Percentiles rank a stretch among this genome's conserved stretches.
Conservation (phyloP, 2,329 filamentous ascomycete genomes). For the Helicocarpus griseus region DNA sequence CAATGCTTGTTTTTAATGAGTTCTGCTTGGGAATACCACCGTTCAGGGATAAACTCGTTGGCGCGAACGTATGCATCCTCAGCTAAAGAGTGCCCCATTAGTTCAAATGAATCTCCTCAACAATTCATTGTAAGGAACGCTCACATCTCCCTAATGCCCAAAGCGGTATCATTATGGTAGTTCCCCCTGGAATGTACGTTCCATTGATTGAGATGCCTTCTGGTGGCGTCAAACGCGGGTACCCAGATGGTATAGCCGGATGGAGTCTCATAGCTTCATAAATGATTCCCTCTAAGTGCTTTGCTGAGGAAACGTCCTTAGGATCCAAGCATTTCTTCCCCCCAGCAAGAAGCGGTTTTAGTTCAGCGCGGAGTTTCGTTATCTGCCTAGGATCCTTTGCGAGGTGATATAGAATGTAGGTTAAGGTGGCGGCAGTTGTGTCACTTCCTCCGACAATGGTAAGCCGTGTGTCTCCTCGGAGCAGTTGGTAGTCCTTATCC, state of each 20-base stretch:
- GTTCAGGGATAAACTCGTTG: constrained; percentile 24
- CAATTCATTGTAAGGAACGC: constrained; percentile 7
- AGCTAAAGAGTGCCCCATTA: constrained; percentile 9
- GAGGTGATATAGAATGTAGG: not conserved
- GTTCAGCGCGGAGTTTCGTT: not conserved
- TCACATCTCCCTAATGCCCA: constrained; percentile 19
- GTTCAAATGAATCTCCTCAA: too few relatives aligned
- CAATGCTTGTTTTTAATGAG: constrained; percentile 25
- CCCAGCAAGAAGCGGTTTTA: not conserved
- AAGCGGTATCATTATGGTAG: constrained; percentile 16
- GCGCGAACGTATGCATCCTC: constrained; percentile 20
- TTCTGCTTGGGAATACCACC: constrained; percentile 27
- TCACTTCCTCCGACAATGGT: not conserved
- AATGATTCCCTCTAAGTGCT: constrained; percentile 18
- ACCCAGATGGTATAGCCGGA: constrained; percentile 29
- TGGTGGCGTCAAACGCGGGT: constrained; percentile 29
- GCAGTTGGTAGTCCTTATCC: not conserved
- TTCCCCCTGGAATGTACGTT: constrained; percentile 14
- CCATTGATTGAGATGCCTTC: constrained; percentile 15
- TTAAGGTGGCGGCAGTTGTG: not conserved
- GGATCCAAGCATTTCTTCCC: not conserved
- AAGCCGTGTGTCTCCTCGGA: not conserved
- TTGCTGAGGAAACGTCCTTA: not conserved
- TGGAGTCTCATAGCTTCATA: constrained; percentile 35
- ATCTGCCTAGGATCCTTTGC: not conserved